Percentiles rank a stretch among this genome's conserved stretches.
Evolutionary conservation across 768 basidiomycete species (phyloP).

Genomic region (Cystoderma amianthinum): DNA sequence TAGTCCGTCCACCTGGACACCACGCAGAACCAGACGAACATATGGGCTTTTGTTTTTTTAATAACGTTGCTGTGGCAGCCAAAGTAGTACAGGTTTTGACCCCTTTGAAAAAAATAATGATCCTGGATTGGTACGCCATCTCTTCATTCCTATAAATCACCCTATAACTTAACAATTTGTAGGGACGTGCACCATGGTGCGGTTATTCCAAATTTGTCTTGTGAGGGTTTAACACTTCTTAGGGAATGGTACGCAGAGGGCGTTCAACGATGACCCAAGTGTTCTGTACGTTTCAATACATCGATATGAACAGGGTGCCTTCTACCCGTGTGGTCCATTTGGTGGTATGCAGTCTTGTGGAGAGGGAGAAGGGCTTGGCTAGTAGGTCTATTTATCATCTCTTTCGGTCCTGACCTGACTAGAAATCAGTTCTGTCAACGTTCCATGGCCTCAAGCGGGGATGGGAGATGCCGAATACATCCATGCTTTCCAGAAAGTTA

Average conservation of each 20-base stretch:
- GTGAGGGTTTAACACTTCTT: conserved; percentile 7
- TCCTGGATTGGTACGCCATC: conserved; percentile 83
- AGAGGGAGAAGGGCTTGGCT: conserved; percentile 77
- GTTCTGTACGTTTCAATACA: conserved; percentile 94
- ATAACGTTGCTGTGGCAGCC: conserved; percentile 93
- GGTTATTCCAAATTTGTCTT: conserved; percentile 5
- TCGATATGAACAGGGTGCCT: conserved; percentile 85
- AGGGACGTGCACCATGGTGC: conserved; percentile 96
- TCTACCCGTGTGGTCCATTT: conserved; percentile 91
- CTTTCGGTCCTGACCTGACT: conserved; percentile 4
- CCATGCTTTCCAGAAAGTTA: conserved; percentile 89
- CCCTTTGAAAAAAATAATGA: conserved; percentile 72
- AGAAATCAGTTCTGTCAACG: conserved; percentile 75
- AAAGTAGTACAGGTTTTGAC: conserved; percentile 71
- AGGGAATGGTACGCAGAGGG: conserved; percentile 97
- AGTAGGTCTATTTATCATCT: conserved; percentile 40
- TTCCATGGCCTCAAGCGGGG: conserved; percentile 86
- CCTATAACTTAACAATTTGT: conserved; percentile 1
- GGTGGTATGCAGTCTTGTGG: conserved; percentile 86
- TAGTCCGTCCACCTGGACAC: conserved; percentile 96
- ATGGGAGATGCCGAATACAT: conserved; percentile 97
- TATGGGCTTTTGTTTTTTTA: conserved; percentile 99
- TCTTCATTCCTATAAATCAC: conserved; percentile 2
- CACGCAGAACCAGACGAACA: conserved; percentile 97
- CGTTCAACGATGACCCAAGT: conserved; percentile 88